A percentile compares a stretch with the other conserved stretches of the same genome.
phyloP scores from a whole-genome alignment of 192 early-diverging fungal species.

The Rhizophagus clarus region DNA sequence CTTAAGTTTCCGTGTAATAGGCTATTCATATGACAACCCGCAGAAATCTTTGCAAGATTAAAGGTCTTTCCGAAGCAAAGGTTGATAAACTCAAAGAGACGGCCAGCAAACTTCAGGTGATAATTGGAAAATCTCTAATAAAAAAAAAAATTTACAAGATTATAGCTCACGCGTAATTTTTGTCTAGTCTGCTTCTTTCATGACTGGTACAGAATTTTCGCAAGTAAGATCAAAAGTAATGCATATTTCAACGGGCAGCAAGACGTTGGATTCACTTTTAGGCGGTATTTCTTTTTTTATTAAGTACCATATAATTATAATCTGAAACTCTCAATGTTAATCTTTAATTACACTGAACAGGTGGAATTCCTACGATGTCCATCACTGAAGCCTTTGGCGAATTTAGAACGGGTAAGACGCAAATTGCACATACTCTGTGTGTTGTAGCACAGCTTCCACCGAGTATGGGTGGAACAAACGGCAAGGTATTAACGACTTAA shows the following conservation, averaged over 20 bases:
- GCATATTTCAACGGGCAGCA: slow-evolving; percentile 72
- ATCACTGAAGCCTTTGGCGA: slow-evolving; percentile 90
- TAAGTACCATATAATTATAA: not conserved
- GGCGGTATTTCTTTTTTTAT: slow-evolving; percentile 49
- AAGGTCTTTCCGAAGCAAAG: slow-evolving; percentile 82
- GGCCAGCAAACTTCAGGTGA: slow-evolving; percentile 61
- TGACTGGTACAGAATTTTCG: slow-evolving; percentile 66
- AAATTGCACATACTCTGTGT: slow-evolving; percentile 79
- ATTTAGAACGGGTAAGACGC: slow-evolving; percentile 86
- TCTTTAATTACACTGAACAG: slow-evolving; percentile 29
- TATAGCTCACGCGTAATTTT: not conserved
- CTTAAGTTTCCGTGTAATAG: slow-evolving; percentile 36
- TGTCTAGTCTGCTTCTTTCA: slow-evolving; percentile 55
- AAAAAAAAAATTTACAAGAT: not conserved
- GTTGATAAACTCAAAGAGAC: slow-evolving; percentile 89
- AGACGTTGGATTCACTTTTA: slow-evolving; percentile 76
- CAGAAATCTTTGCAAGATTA: slow-evolving; percentile 67
- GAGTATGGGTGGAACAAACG: slow-evolving; percentile 72
- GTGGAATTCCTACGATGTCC: slow-evolving; percentile 78
- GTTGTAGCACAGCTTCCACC: slow-evolving; percentile 74
- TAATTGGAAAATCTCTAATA: not conserved
- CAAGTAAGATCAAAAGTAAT: slow-evolving; percentile 61
- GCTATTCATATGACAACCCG: slow-evolving; percentile 76
- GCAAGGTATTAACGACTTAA: slow-evolving; percentile 54
- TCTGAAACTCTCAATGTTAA: not conserved